Evolutionary conservation across 257 asterid genomes (phyloP).

Genomic region (Solanum corneliomulleri): DNA sequence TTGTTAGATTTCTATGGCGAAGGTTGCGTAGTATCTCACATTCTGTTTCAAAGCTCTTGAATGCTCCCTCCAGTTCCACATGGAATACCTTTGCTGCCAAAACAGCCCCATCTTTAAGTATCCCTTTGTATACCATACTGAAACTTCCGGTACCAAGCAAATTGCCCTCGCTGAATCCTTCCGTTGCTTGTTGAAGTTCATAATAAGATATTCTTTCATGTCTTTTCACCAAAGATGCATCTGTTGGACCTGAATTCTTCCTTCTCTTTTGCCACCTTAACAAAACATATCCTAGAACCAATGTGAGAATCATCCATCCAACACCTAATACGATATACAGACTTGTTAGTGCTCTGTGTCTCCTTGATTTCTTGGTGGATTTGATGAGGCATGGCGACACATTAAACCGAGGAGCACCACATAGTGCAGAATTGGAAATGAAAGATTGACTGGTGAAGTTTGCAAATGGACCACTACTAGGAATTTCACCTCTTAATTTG

Average conservation of each 20-base stretch:
- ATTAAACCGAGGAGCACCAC: neutral
- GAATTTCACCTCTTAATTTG: constrained; percentile 1
- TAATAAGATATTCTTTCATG: constrained; percentile 4
- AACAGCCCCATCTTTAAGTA: neutral
- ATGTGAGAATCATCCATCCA: neutral
- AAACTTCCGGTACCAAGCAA: constrained; percentile 9
- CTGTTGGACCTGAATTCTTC: neutral
- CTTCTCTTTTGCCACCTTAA: neutral
- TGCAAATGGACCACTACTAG: neutral
- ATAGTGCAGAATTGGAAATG: neutral
- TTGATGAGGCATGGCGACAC: neutral
- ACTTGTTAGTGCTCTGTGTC: neutral
- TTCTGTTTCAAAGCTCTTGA: constrained; percentile 5
- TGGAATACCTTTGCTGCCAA: constrained; percentile 16
- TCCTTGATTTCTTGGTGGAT: neutral
- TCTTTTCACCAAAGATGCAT: neutral
- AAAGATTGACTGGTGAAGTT: neutral
- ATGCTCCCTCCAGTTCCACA: neutral
- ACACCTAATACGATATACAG: neutral
- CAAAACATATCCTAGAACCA: neutral
- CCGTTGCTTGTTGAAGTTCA: constrained; percentile 6
- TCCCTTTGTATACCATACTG: constrained; percentile 6
- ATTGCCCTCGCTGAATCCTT: neutral
- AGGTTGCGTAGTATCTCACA: neutral
- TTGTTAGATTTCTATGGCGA: constrained; percentile 4